Evolutionary conservation across 306 rosid genomes (phyloP), one percentile per base, ranked within the genome.

Genomic region (Mimosa bimucronata): DNA sequence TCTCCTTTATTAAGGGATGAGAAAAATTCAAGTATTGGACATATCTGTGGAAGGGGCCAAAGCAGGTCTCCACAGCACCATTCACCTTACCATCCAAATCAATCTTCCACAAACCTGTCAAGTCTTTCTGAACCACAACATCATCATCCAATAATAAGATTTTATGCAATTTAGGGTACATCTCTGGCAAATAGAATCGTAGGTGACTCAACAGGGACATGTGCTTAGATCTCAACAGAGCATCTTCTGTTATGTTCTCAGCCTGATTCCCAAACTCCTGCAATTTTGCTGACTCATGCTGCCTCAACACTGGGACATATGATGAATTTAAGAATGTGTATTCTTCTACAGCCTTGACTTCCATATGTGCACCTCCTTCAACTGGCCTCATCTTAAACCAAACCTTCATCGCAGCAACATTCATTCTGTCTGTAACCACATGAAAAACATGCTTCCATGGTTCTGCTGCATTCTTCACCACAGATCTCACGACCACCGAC

Each of bases 401-500:
- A 64, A 96, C 98, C 87, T 93, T 96, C 98, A 91, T 96, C 26
- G 99, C 98, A 18, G 93, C 99, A 85, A 96, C 90, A 86, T 93
- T 91, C 99, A 96, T 96, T 90, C 92, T 89, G 77, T 93, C 96
- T 0, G 99, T 89, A 78, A 96, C 98, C 13, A 96, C 81, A 71
- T 96, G 99, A 80, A 96, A 87, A 79, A 93, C 98, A 88, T 96
- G 99, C 84, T 88, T 93, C 97, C 94, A 93, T 45, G 99, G 99
- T 83, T 96, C 99, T 16, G 2, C 40, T 28, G 99, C 97, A 80
- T 93, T 96, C 85, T 88, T 91, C 74, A 96, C 97, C 81, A 88
- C 93, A 53, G 99, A 96, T 83, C 96, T 88, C 81, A 96, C 92
- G 78, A 91, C 98, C 76, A 96, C 99, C 0, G 99, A 96, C 38